Base-by-base conservation (phyloP, 345 rosid genomes). In the Lumnitzera littorea region DNA sequence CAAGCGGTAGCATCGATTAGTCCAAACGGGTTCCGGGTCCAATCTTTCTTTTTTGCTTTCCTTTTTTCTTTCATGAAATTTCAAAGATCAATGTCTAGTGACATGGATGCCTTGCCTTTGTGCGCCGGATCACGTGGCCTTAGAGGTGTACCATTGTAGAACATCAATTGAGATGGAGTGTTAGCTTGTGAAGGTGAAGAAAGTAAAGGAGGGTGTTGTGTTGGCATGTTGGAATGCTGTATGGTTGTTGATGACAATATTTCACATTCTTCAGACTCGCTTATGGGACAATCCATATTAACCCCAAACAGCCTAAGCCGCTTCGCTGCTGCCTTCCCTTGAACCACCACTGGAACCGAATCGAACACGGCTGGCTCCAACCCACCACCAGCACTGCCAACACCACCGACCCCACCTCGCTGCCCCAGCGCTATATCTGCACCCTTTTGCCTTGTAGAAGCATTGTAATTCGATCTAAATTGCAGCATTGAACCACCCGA, bases 281-380 rank as follows among this genome's bases (percentile, higher is more conserved):
- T 55, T 15, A 71, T 66, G 57, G 85, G 82, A 71, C 84, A 88
- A 54, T 88, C 98, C 98, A 91, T 86, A 78, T 91, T 84, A 52
- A 91, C 98, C 15, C 98, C 98, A 50, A 91, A 91, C 64, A 91
- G 78, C 67, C 98, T 82, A 31, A 91, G 62, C 60, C 85, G 80
- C 81, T 84, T 86, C 4, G 78, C 83, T 4, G 81, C 73, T 0
- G 76, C 81, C 54, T 69, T 76, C 16, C 82, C 83, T 62, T 80
- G 80, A 55, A 80, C 82, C 73, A 80, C 82, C 73, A 84, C 77
- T 17, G 87, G 84, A 57, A 82, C 85, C 52, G 90, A 84, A 50
- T 57, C 56, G 15, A 54, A 50, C 23, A 63, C 47, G 53, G 66
- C 24, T 23, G 73, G 56, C 62, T 14, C 41, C 2, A 47, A 56